Evolutionary conservation across 106 monocot genomes (phyloP).

Genomic region (Narthecium ossifragum): DNA sequence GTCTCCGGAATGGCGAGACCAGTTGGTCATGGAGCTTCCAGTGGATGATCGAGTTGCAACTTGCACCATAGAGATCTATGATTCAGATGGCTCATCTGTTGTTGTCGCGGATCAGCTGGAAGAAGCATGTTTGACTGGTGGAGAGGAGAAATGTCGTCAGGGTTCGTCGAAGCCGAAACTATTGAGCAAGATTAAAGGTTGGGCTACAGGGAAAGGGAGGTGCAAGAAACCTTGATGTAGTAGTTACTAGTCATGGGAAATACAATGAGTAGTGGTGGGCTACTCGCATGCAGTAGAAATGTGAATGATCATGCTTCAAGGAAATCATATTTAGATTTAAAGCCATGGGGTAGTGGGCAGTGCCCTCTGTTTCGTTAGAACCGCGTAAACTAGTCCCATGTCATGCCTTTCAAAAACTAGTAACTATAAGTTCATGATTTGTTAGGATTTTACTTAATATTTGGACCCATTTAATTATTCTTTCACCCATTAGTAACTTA

Average conservation of each 20-base stretch:
- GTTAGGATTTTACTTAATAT: no score
- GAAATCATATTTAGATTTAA: no score
- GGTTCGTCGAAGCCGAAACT: constrained; percentile 22
- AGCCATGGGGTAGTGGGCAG: no score
- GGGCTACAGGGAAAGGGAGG: constrained; percentile 33
- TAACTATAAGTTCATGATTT: no score
- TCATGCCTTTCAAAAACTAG: no score
- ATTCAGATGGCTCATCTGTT: background rate
- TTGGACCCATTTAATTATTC: no score
- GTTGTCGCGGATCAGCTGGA: background rate
- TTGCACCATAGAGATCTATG: constrained; percentile 10
- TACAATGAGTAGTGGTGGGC: background rate
- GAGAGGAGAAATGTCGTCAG: background rate
- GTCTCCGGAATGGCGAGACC: background rate
- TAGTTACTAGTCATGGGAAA: background rate
- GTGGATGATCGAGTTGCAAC: constrained; percentile 1
- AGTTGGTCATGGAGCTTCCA: constrained; percentile 16
- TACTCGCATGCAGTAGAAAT: background rate
- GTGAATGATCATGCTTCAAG: no score
- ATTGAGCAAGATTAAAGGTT: constrained; percentile 32
- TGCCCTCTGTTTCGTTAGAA: no score
- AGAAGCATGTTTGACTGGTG: background rate
- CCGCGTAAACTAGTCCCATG: no score
- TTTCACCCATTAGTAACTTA: no score
- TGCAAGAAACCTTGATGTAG: no score